phyloP scores from a whole-genome alignment of 2,329 filamentous ascomycete genomes.

The Scolecobasidium constrictum region DNA sequence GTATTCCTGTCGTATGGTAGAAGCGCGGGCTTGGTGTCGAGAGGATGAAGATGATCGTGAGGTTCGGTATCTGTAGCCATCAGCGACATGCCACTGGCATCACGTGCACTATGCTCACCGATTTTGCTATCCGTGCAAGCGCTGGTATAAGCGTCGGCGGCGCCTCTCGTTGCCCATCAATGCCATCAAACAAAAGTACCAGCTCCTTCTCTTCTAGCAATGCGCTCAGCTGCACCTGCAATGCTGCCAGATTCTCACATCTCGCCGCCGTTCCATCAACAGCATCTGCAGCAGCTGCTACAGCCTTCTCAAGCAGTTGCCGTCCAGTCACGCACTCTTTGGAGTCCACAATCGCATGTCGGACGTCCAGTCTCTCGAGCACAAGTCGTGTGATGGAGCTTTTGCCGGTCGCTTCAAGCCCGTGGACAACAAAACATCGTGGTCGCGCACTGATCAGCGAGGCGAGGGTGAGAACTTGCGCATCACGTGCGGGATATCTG shows the following conservation, averaged over 20 bases:
- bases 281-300: slow-evolving; percentile 33
- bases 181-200: slow-evolving; percentile 75
- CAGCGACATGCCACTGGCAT: background rate
- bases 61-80: slow-evolving; percentile 56
- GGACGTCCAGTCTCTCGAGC: slow-evolving; percentile 40
- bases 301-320: slow-evolving; percentile 64
- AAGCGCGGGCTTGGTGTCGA: slow-evolving; percentile 58
- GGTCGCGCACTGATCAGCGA: slow-evolving; percentile 59
- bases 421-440: slow-evolving; percentile 67
- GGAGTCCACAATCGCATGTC: slow-evolving; percentile 54
- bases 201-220: slow-evolving; percentile 47
- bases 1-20: slow-evolving; percentile 58
- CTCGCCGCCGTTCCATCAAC: slow-evolving; percentile 34
- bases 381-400: slow-evolving; percentile 56
- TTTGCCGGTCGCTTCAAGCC: slow-evolving; percentile 81
- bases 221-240: slow-evolving; percentile 4
- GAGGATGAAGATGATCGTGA: slow-evolving; percentile 69
- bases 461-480: slow-evolving; percentile 27
- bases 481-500: slow-evolving; percentile 32
- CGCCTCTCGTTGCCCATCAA: slow-evolving; percentile 75
- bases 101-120: slow-evolving; percentile 40
- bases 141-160: slow-evolving; percentile 69
- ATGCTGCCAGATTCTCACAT: slow-evolving; percentile 32
- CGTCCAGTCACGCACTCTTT: slow-evolving; percentile 68
- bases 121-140: slow-evolving; percentile 69